Conservation (phyloP, 78 protist genomes). For the Dictyostelium discoideum region DNA sequence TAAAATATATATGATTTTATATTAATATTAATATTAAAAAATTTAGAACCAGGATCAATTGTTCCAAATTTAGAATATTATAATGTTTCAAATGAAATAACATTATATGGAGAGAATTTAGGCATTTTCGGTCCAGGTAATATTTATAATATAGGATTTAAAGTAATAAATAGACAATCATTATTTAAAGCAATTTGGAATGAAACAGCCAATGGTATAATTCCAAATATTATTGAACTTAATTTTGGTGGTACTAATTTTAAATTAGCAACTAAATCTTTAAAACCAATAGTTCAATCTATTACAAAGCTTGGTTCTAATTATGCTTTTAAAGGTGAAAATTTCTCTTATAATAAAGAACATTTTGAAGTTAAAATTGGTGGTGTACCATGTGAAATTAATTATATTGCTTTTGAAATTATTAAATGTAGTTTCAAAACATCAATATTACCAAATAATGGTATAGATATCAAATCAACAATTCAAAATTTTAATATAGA, state of each 20-base stretch:
- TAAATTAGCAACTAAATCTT: not conserved
- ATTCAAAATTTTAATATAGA: not conserved
- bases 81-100: not conserved
- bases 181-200: not conserved
- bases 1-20: not conserved
- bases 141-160: not conserved
- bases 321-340: not conserved
- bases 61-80: not conserved
- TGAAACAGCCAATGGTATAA: not conserved
- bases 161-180: not conserved
- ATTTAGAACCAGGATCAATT: not conserved
- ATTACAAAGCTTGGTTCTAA: not conserved
- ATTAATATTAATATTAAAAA: not conserved
- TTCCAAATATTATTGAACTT: not conserved
- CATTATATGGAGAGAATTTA: slow-evolving; percentile 1
- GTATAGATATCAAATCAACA: not conserved
- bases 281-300: not conserved
- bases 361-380: not conserved
- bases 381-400: not conserved
- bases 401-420: not conserved
- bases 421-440: not conserved
- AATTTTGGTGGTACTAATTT: not conserved
- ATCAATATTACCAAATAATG: not conserved
- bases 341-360: not conserved
- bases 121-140: not conserved